Conservation (phyloP, 2,329 filamentous ascomycete species). For the Colletotrichum sp. region DNA sequence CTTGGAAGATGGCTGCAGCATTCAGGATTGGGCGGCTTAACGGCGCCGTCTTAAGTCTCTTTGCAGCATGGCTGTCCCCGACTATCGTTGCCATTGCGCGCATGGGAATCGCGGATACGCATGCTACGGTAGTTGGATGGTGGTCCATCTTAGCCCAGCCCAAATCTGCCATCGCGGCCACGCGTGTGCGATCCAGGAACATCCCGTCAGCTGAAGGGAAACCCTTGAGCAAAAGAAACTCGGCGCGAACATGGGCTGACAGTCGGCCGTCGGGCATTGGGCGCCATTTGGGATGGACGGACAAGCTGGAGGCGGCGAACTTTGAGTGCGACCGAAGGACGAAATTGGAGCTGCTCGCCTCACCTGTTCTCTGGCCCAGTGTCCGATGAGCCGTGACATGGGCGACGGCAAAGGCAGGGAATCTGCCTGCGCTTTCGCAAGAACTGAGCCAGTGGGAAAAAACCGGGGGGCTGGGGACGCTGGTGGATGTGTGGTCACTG, state of each 20-base stretch:
- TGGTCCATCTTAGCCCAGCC: background rate
- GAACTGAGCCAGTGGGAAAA: background rate
- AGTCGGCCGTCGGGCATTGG: background rate
- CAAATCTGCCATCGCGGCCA: background rate
- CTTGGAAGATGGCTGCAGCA: conserved; percentile 8
- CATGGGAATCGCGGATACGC: conserved; percentile 1
- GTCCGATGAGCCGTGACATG: conserved; percentile 9
- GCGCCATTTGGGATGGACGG: conserved; percentile 1
- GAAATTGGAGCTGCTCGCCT: conserved; percentile 10
- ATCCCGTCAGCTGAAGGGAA: background rate
- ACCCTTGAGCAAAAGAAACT: background rate
- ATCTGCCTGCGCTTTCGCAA: background rate
- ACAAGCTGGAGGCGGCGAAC: background rate
- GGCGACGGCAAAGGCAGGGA: background rate
- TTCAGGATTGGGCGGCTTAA: background rate
- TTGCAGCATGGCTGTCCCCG: background rate
- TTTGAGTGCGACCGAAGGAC: background rate
- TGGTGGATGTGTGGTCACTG: background rate
- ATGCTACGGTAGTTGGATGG: background rate
- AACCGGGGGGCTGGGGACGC: conserved; percentile 8
- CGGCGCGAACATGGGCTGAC: conserved; percentile 2
- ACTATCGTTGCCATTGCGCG: background rate
- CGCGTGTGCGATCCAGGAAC: conserved; percentile 4
- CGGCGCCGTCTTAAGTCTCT: background rate
- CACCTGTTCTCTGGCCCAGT: background rate